Base-by-base conservation (phyloP, 495 filamentous ascomycete species). In the Penicillium egyptiacum region DNA sequence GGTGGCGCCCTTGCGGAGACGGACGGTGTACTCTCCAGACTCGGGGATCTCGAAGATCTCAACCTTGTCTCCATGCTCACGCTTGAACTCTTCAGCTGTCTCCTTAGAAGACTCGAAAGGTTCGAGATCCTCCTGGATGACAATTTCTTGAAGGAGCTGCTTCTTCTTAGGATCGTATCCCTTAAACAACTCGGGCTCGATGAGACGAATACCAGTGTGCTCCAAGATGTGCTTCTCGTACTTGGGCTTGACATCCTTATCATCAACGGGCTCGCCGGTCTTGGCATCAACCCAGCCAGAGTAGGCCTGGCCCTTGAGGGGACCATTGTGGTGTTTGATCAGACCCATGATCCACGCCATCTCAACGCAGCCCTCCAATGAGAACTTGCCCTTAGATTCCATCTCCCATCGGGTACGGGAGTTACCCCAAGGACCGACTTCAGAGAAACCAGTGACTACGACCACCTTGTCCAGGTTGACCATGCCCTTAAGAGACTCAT, bases 311-410 rank as follows among this genome's bases (percentile, higher is more conserved):
- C 95, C 94, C 76, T 98, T 98, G 69, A 99, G 86, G 8, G 91
- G 90, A n/a, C 94, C 95, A 61, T 98, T 97, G 77, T 96, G 90
- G 70, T 99, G 95, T 77, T 89, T 96, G 75, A 99, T 98, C 55
- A 98, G 86, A 55, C 95, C 95, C 94, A 98, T 99, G 68, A 99
- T 90, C 94, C 94, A 99, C 30, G 94, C 91, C 94, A 99, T 98
- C 74, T 99, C 94, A 56, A 99, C 88, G 67, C 94, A 98, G 17
- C 94, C 94, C 73, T 98, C 94, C 17, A 98, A 85, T 17, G 95
- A 98, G 79, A 99, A 99, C 66, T 95, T 81, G 63, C 94, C 94
- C 62, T 92, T 84, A 11, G 95, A 91, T 74, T 99, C 94, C 92
- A 98, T 99, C 75, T 99, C 92, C 94, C 94, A 99, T 33, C 94